A percentile compares a stretch with the other conserved stretches of the same genome.
Conservation (phyloP, 345 rosid genomes). For the Boechera retrofracta region DNA sequence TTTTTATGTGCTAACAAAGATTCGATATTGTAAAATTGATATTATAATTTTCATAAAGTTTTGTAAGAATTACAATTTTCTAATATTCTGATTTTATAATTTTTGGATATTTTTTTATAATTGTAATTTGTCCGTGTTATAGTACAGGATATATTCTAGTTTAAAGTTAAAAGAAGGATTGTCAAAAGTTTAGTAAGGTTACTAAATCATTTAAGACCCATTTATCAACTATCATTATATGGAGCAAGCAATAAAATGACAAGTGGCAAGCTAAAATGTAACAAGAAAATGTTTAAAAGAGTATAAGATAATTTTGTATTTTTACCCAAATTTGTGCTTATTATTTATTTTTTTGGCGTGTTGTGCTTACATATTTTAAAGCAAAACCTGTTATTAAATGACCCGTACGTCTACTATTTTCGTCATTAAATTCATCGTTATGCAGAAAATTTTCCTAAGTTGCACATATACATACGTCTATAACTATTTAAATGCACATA, state of each 20-base stretch:
- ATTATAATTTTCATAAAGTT: too few relatives aligned
- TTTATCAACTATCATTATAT: neutral
- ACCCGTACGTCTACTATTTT: neutral
- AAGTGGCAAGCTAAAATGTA: neutral
- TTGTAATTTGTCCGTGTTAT: too few relatives aligned
- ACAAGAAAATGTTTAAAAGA: neutral
- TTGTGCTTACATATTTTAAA: neutral
- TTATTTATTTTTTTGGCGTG: neutral
- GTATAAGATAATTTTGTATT: neutral
- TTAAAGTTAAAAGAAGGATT: neutral
- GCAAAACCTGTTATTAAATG: neutral
- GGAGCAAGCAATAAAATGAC: neutral
- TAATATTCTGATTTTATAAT: too few relatives aligned
- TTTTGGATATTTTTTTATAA: too few relatives aligned
- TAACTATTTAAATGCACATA: neutral
- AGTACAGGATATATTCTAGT: too few relatives aligned
- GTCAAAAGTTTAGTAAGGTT: neutral
- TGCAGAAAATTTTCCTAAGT: neutral
- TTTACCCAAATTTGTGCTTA: constrained; percentile 2
- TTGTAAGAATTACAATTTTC: too few relatives aligned
- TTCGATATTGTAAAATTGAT: too few relatives aligned
- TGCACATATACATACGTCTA: neutral
- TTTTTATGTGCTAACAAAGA: too few relatives aligned
- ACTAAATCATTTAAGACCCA: neutral
- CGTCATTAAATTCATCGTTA: neutral